Percentiles rank a stretch among this genome's conserved stretches.
These are phyloP conservation scores for Prosopis cineraria DNA, from an alignment of 306 rosid genomes.

Conservation along the genomic window DNA sequence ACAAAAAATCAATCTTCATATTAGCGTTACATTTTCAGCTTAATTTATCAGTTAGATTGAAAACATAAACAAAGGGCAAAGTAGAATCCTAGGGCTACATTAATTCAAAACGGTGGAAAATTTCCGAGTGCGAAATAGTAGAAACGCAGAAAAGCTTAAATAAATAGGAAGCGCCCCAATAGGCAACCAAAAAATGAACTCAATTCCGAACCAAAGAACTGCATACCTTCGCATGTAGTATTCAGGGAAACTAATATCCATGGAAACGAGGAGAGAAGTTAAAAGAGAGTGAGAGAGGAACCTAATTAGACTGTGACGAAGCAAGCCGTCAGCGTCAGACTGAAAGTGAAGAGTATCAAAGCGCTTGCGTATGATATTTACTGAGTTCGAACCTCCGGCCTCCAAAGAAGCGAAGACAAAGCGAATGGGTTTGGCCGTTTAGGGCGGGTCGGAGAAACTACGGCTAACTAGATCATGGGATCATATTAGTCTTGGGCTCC, in stretches of 20 bases:
- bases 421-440: neutral
- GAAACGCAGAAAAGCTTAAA: neutral
- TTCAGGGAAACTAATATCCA: neutral
- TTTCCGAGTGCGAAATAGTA: neutral
- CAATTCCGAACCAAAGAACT: neutral
- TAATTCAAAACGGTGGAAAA: neutral
- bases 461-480: neutral
- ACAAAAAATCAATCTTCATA: neutral
- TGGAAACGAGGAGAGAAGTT: neutral
- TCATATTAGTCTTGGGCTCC: neutral
- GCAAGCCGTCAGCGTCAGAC: neutral
- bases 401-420: neutral
- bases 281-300: slow-evolving; percentile 5
- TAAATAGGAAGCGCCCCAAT: neutral
- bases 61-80: neutral
- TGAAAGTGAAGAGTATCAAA: neutral
- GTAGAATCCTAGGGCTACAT: neutral
- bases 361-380: neutral
- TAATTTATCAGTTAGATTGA: neutral
- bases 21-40: neutral
- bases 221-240: neutral
- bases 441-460: neutral
- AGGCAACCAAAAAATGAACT: neutral
- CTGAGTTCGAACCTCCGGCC: neutral
- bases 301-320: slow-evolving; percentile 3